A percentile compares a stretch with the other conserved stretches of the same genome.
Evolutionary conservation across 163 green algal genomes (phyloP).

Genomic region (Trebouxia gelatinosa): DNA sequence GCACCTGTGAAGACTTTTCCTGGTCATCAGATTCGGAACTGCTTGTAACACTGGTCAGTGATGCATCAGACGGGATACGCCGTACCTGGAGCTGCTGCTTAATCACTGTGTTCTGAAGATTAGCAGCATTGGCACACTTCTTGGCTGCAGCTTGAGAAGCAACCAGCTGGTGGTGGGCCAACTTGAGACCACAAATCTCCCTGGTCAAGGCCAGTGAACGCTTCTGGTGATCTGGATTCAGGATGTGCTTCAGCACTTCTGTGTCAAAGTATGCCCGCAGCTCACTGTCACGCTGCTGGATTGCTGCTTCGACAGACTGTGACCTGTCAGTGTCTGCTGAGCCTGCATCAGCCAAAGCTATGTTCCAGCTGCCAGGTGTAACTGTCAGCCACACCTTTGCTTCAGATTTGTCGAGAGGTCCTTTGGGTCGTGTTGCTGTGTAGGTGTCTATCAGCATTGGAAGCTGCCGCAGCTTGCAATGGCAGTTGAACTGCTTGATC

Average conservation of each 20-base stretch:
- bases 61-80: conserved; percentile 38
- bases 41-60: background rate
- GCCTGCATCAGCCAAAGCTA: background rate
- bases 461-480: too few relatives aligned
- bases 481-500: too few relatives aligned
- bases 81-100: conserved; percentile 38
- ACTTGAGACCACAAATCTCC: conserved; percentile 63
- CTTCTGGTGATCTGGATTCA: conserved; percentile 36
- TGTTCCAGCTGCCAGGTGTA: too few relatives aligned
- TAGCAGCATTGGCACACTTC: conserved; percentile 44
- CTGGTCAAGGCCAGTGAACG: conserved; percentile 50
- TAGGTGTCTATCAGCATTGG: background rate
- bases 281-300: conserved; percentile 35
- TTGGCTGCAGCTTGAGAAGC: conserved; percentile 52
- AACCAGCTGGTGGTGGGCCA: conserved; percentile 60
- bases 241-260: conserved; percentile 38
- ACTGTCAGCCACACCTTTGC: background rate
- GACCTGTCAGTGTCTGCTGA: conserved; percentile 16
- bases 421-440: background rate
- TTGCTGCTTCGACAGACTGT: conserved; percentile 23
- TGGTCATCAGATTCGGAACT: background rate
- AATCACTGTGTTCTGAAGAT: conserved; percentile 35
- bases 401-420: background rate
- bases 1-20: background rate
- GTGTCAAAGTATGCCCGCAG: conserved; percentile 54